phyloP scores from a whole-genome alignment of 2,329 filamentous ascomycete species.

The Tolypocladium ovalisporum region DNA sequence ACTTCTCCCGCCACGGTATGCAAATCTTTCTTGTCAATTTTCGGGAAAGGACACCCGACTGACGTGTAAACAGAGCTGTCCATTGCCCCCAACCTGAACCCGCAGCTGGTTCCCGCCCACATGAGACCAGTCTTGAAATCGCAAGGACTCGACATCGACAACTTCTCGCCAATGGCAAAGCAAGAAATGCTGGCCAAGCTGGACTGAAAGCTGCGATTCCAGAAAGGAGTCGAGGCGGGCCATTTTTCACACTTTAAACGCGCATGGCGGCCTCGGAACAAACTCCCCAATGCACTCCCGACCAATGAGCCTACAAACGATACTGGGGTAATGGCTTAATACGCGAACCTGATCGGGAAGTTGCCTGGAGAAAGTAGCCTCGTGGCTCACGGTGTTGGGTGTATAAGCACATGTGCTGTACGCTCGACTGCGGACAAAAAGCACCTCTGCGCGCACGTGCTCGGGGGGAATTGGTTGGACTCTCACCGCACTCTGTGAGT shows the following conservation, averaged over 20 bases:
- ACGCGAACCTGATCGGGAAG: conserved; percentile 14
- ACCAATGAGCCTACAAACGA: conserved; percentile 16
- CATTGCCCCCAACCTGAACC: conserved; percentile 82
- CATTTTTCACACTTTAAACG: conserved; percentile 18
- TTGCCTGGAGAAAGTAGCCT: conserved; percentile 16
- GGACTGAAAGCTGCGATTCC: conserved; percentile 53
- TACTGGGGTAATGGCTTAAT: conserved; percentile 17
- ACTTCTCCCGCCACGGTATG: conserved; percentile 90
- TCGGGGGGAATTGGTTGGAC: conserved; percentile 14
- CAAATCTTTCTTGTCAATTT: conserved; percentile 2
- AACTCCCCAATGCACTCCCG: conserved; percentile 15
- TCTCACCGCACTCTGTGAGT: conserved; percentile 15
- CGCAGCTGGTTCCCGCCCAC: conserved; percentile 77
- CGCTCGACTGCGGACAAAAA: conserved; percentile 11
- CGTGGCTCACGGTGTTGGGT: conserved; percentile 11
- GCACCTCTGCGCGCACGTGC: conserved; percentile 16
- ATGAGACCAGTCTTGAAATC: conserved; percentile 62
- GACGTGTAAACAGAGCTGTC: conserved; percentile 64
- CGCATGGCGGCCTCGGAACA: conserved; percentile 18
- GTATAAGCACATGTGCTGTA: conserved; percentile 3
- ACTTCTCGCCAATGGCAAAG: conserved; percentile 82
- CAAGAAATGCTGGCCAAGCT: conserved; percentile 96
- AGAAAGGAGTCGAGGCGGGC: conserved; percentile 19
- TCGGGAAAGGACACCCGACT: not conserved
- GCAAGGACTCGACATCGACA: conserved; percentile 83